Base-by-base conservation (phyloP, 2,329 filamentous ascomycete genomes). In the Curvularia lunata region DNA sequence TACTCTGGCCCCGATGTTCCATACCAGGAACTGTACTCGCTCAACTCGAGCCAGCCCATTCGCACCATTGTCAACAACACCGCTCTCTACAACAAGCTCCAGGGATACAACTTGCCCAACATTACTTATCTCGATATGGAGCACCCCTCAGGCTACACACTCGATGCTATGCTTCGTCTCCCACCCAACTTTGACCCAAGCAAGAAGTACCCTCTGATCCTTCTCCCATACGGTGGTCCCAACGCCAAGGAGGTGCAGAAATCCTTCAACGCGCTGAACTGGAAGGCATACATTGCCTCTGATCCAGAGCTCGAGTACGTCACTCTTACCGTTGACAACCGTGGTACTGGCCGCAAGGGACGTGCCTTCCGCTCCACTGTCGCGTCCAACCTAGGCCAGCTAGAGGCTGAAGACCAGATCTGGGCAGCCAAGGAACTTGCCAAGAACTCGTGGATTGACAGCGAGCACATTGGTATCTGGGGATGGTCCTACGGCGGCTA, bases 401-500 rank as follows among this genome's bases (percentile, higher is more conserved):
- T 89, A 2, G 88, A 91, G 68, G 82, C 88, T 0, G 73, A 83
- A 19, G 88, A 91, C 69, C 88, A 91, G 70, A 84, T 90, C 64
- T 89, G 85, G 83, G 88, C 87, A 0, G 88, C 87, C 0, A 78
- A 83, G 57, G 74, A 86, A 68, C 79, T 88, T 3, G 78, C 81
- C 0, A 77, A 79, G 55, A 78, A 83, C 57, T 54, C 75, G 0
- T 90, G 81, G 70, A 80, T 90, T 56, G 84, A 90, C 67, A 72
- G 77, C 1, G 72, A 82, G 10, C 83, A 87, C 66, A 81, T 90
- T 13, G 87, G 83, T 40, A 89, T 90, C 68, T 90, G 85, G 79
- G 88, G 88, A 1, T 89, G 86, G 87, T 87, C 84, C 0, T 90
- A 84, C 64, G 88, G 88, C 12, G 88, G 88, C 1, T 91, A 88